Base-by-base conservation (phyloP, 2,329 filamentous ascomycete species). In the Juglanconis sp. region DNA sequence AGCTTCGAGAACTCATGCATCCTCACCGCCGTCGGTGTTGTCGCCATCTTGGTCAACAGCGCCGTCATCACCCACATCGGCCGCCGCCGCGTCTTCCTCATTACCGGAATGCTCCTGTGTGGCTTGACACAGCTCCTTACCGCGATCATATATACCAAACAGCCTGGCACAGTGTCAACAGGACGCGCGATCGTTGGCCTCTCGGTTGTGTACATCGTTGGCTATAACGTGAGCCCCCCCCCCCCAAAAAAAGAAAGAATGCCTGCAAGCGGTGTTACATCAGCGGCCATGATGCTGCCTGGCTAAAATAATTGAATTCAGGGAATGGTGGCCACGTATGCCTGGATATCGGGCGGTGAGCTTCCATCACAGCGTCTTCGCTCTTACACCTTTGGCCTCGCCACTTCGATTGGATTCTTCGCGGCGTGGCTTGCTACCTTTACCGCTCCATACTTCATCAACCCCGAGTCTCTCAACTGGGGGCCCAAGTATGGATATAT, bases 371-470 rank as follows among this genome's bases (percentile, higher is more conserved):
- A 85, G 66, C 75, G 81, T 4, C 74, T 86, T 7, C 79, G 83
- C 11, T 80, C 77, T 0, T 81, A 85, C 64, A 85, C 82, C 0
- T 85, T 86, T 58, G 82, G 83, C 44, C 67, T 82, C 1, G 82
- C 82, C 0, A 79, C 81, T 0, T 79, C 80, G 4, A 70, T 82
- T 30, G 81, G 79, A 0, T 85, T 85, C 68, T 72, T 84, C 9
- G 78, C 80, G 2, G 82, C 82, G 65, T 85, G 82, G 82, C 73
- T 82, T 6, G 80, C 81, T 0, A 83, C 81, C 0, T 85, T 85
- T 64, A 85, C 82, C 0, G 81, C 82, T 2, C 82, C 82, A 0
- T 85, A 85, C 65, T 86, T 86, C 65, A 85, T 86, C 70, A 85
- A 85, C 63, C 79, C 80, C 0, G 68, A 72, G 13, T 69, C 78